Conservation (phyloP, 768 basidiomycete genomes). For the Fomitopsis serialis region DNA sequence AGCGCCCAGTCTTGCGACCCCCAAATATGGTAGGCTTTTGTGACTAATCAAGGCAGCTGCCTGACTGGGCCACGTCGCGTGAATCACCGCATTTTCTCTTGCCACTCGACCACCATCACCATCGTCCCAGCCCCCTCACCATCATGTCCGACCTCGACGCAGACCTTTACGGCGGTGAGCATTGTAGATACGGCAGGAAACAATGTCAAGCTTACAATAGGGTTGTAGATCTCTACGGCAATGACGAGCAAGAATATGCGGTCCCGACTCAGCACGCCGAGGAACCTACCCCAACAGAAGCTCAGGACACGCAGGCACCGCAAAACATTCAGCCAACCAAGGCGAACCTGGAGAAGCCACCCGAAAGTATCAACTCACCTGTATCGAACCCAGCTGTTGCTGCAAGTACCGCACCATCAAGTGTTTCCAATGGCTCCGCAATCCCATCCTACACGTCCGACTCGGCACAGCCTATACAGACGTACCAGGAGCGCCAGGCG, state of each 20-base stretch:
- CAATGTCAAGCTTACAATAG: background rate
- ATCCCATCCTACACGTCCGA: conserved; percentile 33
- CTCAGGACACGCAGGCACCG: conserved; percentile 1
- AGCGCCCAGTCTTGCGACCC: too few species aligned
- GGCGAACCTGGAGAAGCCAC: background rate
- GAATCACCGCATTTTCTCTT: too few species aligned
- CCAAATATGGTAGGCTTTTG: too few species aligned
- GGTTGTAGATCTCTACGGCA: conserved; percentile 61
- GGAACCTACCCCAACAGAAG: conserved; percentile 17
- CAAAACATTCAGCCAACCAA: conserved; percentile 19
- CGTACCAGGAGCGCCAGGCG: conserved; percentile 63
- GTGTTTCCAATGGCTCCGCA: conserved; percentile 4
- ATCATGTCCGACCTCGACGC: conserved; percentile 80
- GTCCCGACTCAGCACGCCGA: conserved; percentile 39
- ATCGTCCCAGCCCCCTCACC: background rate
- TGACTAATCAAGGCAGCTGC: too few species aligned
- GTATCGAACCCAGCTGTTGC: conserved; percentile 10
- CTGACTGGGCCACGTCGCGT: background rate
- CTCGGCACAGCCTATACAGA: conserved; percentile 67
- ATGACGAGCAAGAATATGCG: conserved; percentile 54
- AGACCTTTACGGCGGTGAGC: conserved; percentile 83
- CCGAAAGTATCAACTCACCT: conserved; percentile 1
- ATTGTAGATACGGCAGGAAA: background rate
- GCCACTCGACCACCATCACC: too few species aligned
- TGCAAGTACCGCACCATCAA: conserved; percentile 18